Evolutionary conservation across 108 stramenopile species (phyloP), one percentile per base, ranked within the genome.

Genomic region (Epithemia pelagica): DNA sequence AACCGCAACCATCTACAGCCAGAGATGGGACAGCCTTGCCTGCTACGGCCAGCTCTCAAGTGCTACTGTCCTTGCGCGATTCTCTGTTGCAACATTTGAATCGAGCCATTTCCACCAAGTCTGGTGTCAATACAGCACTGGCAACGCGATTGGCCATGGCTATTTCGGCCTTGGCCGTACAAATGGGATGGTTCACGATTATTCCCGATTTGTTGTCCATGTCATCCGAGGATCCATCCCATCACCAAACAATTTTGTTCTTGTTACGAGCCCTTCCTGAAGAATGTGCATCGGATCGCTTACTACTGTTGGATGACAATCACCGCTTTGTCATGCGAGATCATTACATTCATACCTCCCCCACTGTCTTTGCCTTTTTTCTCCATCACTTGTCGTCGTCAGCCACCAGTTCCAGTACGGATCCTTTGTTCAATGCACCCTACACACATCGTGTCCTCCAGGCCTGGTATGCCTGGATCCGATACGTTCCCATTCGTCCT

Each of bases 71-170:
- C 0, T 64, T 94, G 27, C 70, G 89, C 26, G 89, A 90, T 62
- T 86, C 86, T 0, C 66, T 93, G 10, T 55, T 88, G 23, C 54
- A 64, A 21, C 85, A 88, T 57, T 71, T 94, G 31, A 69, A 74
- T 0, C 46, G 54, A 20, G 78, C 81, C 62, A 69, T 80, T 25
- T 22, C 69, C 21, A 69, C 65, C 18, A 30, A 37, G 26, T 73
- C 73, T n/a, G 73, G 52, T 5, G 15, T 15, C 37, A 46, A 46
- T 46, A 59, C 65, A 15, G 79, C 87, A 18, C 54, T 89, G n/a
- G 77, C 78, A 29, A 88, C 87, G 19, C 81, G 86, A 20, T 65
- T 94, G 33, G 82, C 86, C 57, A 83, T 94, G 83, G 74, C 82
- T 21, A 69, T 88, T 56, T 83, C 89, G 1, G 82, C 84, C 10